Conservation (phyloP, 495 filamentous ascomycete genomes). For the Pseudotulostoma volvatum region DNA sequence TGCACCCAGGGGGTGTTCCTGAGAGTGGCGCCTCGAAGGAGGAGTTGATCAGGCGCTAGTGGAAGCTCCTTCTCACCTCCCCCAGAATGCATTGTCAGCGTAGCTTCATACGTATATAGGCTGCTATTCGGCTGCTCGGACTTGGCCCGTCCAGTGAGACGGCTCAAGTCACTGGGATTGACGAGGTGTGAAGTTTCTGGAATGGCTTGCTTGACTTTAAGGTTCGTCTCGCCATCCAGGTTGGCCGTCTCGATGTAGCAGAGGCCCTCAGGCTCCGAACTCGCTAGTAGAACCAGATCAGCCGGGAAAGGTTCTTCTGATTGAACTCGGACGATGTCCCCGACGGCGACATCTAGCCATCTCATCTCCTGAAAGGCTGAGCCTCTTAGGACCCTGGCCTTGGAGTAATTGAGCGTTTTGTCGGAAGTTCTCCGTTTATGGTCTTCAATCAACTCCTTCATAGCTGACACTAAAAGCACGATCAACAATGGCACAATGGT, state of each 20-base stretch:
- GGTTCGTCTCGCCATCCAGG: slow-evolving; percentile 92
- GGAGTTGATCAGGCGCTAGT: slow-evolving; percentile 63
- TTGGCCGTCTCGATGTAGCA: slow-evolving; percentile 99
- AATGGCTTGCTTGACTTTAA: slow-evolving; percentile 97
- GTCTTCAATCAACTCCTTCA: slow-evolving; percentile 90
- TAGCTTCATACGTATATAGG: slow-evolving; percentile 96
- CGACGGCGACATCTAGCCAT: slow-evolving; percentile 89
- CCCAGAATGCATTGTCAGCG: slow-evolving; percentile 78
- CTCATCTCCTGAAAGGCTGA: slow-evolving; percentile 71
- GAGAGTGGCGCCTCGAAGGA: slow-evolving; percentile 85
- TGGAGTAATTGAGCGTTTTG: slow-evolving; percentile 73
- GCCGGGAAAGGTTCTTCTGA: slow-evolving; percentile 95
- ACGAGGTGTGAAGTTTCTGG: slow-evolving; percentile 85
- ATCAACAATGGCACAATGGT: slow-evolving; percentile 86
- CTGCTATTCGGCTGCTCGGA: slow-evolving; percentile 98
- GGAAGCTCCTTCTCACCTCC: slow-evolving; percentile 92
- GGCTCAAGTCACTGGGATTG: slow-evolving; percentile 69
- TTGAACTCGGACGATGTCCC: slow-evolving; percentile 87
- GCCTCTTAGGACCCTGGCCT: slow-evolving; percentile 67
- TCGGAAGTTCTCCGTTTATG: slow-evolving; percentile 81
- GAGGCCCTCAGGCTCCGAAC: slow-evolving; percentile 90
- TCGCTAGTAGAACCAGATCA: slow-evolving; percentile 80
- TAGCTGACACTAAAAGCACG: slow-evolving; percentile 82
- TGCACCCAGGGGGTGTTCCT: slow-evolving; percentile 97
- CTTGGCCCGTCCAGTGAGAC: slow-evolving; percentile 68